Evolutionary conservation across 495 filamentous ascomycete genomes (phyloP).

Genomic region (Aspergillus sclerotioniger): DNA sequence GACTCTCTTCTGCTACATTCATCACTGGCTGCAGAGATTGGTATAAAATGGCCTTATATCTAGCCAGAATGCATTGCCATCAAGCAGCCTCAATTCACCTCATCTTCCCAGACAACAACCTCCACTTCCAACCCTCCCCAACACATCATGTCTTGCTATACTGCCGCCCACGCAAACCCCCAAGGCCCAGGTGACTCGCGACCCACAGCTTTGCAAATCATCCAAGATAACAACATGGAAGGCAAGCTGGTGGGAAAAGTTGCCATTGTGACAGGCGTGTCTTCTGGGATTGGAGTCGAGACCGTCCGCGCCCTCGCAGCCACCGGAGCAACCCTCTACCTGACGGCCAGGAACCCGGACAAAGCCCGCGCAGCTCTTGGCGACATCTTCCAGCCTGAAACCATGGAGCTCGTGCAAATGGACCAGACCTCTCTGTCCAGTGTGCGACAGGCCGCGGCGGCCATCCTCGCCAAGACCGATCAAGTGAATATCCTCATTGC

Average conservation of each 20-base stretch:
- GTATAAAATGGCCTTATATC: not conserved
- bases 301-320: slow-evolving; percentile 43
- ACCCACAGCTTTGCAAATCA: slow-evolving; percentile 51
- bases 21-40: not conserved
- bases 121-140: not conserved
- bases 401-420: slow-evolving; percentile 33
- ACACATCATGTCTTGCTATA: slow-evolving; percentile 30
- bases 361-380: slow-evolving; percentile 31
- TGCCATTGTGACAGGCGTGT: slow-evolving; percentile 49
- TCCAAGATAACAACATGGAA: slow-evolving; percentile 45
- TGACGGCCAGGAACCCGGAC: slow-evolving; percentile 38
- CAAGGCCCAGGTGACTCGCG: slow-evolving; percentile 50
- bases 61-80: not conserved
- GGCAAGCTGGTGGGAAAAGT: slow-evolving; percentile 40
- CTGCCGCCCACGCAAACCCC: slow-evolving; percentile 33
- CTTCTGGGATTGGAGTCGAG: slow-evolving; percentile 52
- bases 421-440: slow-evolving; percentile 43
- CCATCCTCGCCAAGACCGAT: slow-evolving; percentile 35
- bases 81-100: not conserved
- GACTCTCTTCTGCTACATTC: not conserved
- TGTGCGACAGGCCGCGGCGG: slow-evolving; percentile 38
- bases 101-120: not conserved
- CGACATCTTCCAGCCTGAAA: slow-evolving; percentile 26
- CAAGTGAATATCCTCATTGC: slow-evolving; percentile 47
- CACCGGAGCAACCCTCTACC: slow-evolving; percentile 49